Base-by-base conservation (phyloP, 805 yeast genomes). In the Cyberlindnera petersonii region DNA sequence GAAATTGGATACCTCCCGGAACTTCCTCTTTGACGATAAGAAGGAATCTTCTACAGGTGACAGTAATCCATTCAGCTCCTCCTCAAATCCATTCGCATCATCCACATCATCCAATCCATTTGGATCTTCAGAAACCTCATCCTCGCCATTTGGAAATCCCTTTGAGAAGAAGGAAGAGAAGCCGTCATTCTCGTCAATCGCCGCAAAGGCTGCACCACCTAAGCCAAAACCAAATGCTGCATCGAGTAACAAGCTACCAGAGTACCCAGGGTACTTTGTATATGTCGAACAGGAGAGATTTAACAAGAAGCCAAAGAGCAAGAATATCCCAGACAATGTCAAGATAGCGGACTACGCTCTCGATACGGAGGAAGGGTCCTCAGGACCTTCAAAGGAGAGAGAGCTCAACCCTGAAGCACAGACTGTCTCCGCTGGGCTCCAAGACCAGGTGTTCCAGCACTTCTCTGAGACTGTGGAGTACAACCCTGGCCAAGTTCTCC, bases 401-500 rank as follows among this genome's bases (percentile, higher is more conserved):
- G 44, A 39, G 23, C 30, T 60, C 32, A 65, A 60, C 40, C 69
- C 72, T 19, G 71, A 75, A 33, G 60, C 70, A 1, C 75, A 72
- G 41, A 69, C 69, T 30, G 60, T 79, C 14, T 65, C 77, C 2
- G 71, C 68, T 36, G 67, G 79, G 63, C 61, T 83, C 37, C 53
- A 53, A 33, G 84, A 85, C 45, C 77, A 76, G 40, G 75, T 74
- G 6, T 93, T 93, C 61, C 86, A 85, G 55, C 74, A 79, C 43
- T 93, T 93, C 59, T 74, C 86, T 21, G 81, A 77, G 37, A 68
- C 77, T 2, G 82, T 86, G 10, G 82, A 82, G 10, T 83, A 82
- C 54, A 93, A 93, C 55, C 89, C 97, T 4, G 69, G 72, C 3
- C 98, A 93, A 63, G 86, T 93, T 3, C 66, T 93, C 24, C 73